Evolutionary conservation across 768 basidiomycete genomes (phyloP), one percentile per base, ranked within the genome.

Genomic region (Trametes punicea): DNA sequence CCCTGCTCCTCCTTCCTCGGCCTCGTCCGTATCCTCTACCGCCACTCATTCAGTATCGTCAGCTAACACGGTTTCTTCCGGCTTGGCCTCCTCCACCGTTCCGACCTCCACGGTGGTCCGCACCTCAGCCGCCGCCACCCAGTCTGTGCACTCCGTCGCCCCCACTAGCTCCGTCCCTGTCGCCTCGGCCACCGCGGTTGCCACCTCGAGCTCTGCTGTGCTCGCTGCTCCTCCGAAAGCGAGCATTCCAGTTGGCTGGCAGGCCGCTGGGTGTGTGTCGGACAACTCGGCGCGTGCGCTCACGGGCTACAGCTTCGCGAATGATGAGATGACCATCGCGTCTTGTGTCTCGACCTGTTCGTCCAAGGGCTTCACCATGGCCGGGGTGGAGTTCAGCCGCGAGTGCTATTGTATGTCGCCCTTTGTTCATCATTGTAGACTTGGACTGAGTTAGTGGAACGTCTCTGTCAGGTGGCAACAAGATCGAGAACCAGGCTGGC

Each of bases 371-470:
- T 71, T 65, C 68, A 49, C 59, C 6, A 57, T 68, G 38, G 73
- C 72, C 25, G 73, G 71, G 27, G 40, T 71, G 38, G 69, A 73
- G 61, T 71, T 64, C 61, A 60, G 66, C 49, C 45, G 51, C 27
- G 67, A 73, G 55, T 71, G 71, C 60, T 71, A 67, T 63, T 73
- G 72, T 62, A 46, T 51, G 61, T 55, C 15, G n/a, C 27, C 1
- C 18, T n/a, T 16, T 18, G 5, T 47, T 15, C 27, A 10, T 16
- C 13, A 11, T 40, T 11, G 23, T 1, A n/a, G 15, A 4, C 9
- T 6, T 29, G 2, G n/a, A 10, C 21, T 46, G n/a, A 27, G 39
- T 31, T 8, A 27, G 11, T 20, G 26, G 1, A 9, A 10, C 1
- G 0, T 2, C 2, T 16, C 6, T 23, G 23, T 31, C n/a, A 63